Evolutionary conservation across 768 basidiomycete species (phyloP), one percentile per base, ranked within the genome.

Genomic region (Naematelia aurantialba): DNA sequence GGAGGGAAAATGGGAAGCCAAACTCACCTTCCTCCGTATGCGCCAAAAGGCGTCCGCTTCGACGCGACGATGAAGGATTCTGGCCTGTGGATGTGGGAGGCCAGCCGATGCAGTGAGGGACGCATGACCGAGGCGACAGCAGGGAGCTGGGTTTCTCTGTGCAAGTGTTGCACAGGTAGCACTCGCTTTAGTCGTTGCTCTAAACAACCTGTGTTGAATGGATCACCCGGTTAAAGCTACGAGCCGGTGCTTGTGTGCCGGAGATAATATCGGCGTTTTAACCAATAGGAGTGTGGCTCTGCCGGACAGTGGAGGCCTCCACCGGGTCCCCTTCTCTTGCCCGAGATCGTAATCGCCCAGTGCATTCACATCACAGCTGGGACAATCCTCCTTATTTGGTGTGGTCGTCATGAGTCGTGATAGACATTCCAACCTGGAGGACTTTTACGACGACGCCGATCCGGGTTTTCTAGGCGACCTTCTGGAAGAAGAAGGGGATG

Each of bases 41-140:
- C 75, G 3, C 79, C 79, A 44, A 79, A 79, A 1, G 79, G 73
- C 0, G 79, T 79, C 13, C 79, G 63, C 58, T 78, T 78, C 5
- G 66, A 67, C 34, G 74, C 58, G n/a, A 73, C 73, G 51, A 76
- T 67, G 60, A 65, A 75, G 10, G 72, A 62, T 49, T 69, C 62
- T 3, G 55, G 64, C 24, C 56, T 50, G 12, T 63, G 29, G 13
- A 63, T 55, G 45, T 70, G 66, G 5, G 69, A 68, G 21, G 62
- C 67, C n/a, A 70, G 56, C 3, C 31, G 27, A 1, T 57, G 46
- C 14, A 67, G 5, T 1, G 68, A 65, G 2, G 61, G 29, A 22
- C 39, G 56, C 68, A 69, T 69, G 30, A n/a, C 61, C 34, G n/a
- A n/a, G n/a, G n/a, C n/a, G n/a, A n/a, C n/a, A n/a, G n/a, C n/a